Conservation (phyloP, 345 rosid genomes). For the Salix purpurea region DNA sequence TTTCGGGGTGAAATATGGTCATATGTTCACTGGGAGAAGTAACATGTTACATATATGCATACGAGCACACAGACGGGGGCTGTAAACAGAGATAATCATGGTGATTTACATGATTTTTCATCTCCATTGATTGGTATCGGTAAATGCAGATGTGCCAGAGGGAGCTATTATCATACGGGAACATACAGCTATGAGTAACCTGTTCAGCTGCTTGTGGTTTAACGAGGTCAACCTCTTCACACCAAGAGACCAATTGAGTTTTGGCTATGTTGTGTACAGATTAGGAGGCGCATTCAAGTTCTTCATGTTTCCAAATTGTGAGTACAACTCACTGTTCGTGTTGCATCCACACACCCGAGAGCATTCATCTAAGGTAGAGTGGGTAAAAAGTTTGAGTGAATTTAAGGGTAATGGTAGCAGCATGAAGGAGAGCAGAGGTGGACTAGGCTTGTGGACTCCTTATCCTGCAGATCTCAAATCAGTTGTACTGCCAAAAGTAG, state of each 20-base stretch:
- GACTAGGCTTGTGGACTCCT: conserved; percentile 91
- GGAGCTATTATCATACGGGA: conserved; percentile 89
- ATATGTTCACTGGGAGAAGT: neutral
- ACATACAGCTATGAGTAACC: conserved; percentile 69
- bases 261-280: conserved; percentile 79
- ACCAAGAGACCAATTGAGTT: conserved; percentile 98
- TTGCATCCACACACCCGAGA: conserved; percentile 90
- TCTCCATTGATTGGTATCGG: neutral
- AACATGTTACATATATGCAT: neutral
- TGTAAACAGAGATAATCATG: neutral
- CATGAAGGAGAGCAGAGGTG: conserved; percentile 81
- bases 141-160: conserved; percentile 90
- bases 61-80: neutral
- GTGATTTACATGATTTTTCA: neutral
- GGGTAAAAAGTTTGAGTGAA: conserved; percentile 77
- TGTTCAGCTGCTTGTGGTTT: conserved; percentile 98
- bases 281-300: conserved; percentile 62
- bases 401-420: conserved; percentile 72
- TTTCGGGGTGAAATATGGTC: neutral
- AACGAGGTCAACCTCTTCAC: conserved; percentile 89
- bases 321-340: conserved; percentile 76
- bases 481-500: conserved; percentile 60
- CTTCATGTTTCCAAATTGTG: conserved; percentile 90
- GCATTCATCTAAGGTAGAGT: conserved; percentile 93
- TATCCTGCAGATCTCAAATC: conserved; percentile 76